phyloP scores from a whole-genome alignment of 1,284 basidiomycete species.

The Pyrrhoderma noxium region DNA sequence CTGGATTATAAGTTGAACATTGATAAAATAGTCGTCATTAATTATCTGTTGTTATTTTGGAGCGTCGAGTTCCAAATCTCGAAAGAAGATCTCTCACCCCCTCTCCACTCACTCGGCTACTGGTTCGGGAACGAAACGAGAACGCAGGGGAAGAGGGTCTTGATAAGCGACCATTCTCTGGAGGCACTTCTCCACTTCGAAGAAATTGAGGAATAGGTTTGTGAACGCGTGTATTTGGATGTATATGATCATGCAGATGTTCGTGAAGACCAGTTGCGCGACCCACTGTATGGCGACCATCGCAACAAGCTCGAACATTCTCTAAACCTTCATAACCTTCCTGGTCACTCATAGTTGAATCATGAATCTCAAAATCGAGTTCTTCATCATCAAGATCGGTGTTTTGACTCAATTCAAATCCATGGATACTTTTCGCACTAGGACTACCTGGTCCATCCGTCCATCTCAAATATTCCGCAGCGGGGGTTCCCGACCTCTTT shows the following conservation, averaged over 20 bases:
- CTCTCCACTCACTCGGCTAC: conserved; percentile 15
- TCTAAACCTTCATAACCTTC: conserved; percentile 89
- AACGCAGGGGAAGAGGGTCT: conserved; percentile 17
- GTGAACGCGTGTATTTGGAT: conserved; percentile 19
- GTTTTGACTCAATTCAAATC: conserved; percentile 44
- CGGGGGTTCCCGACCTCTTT: conserved; percentile 83
- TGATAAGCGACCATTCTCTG: conserved; percentile 12
- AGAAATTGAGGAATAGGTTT: conserved; percentile 11
- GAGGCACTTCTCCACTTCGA: neutral
- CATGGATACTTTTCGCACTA: conserved; percentile 50
- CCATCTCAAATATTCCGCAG: conserved; percentile 81
- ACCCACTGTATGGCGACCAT: conserved; percentile 82
- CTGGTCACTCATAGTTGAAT: conserved; percentile 60
- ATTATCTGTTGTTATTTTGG: conserved; percentile 14
- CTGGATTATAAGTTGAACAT: no score
- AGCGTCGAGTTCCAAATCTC: conserved; percentile 16
- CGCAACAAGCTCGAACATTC: conserved; percentile 92
- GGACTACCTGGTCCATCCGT: conserved; percentile 52
- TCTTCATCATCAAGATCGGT: conserved; percentile 52
- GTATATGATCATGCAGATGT: conserved; percentile 44
- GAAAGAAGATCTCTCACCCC: conserved; percentile 13
- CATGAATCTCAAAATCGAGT: conserved; percentile 76
- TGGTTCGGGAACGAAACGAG: conserved; percentile 18
- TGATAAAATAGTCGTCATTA: no score
- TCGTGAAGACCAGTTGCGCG: conserved; percentile 40